Percentiles rank a stretch among this genome's conserved stretches.
These are phyloP conservation scores for Ogataea glucozyma DNA, from an alignment of 805 yeast species.

Conservation along the genomic window DNA sequence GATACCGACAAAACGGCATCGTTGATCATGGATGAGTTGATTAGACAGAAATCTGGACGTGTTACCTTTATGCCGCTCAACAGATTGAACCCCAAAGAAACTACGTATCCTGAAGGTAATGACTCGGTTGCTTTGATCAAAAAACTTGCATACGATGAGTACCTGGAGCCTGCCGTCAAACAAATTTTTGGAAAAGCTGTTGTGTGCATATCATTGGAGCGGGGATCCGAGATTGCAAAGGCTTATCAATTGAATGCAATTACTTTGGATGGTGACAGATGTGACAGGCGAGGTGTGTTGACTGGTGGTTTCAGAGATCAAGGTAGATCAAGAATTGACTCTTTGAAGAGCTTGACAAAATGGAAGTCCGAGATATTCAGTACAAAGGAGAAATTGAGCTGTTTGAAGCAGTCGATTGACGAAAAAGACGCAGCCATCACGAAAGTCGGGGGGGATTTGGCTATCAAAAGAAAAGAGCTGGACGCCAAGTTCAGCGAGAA, in stretches of 20 bases:
- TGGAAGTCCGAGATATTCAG: conserved; percentile 51
- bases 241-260: conserved; percentile 67
- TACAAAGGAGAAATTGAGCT: conserved; percentile 40
- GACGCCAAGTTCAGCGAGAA: conserved; percentile 45
- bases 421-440: conserved; percentile 55
- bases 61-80: conserved; percentile 91
- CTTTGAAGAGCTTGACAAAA: conserved; percentile 55
- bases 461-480: conserved; percentile 37
- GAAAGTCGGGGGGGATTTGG: conserved; percentile 45
- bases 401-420: conserved; percentile 41
- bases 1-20: conserved; percentile 85
- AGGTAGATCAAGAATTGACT: conserved; percentile 68
- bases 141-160: conserved; percentile 63
- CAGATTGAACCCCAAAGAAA: conserved; percentile 48
- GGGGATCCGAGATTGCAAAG: conserved; percentile 68
- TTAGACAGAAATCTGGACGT: conserved; percentile 71
- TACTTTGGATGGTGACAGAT: conserved; percentile 90
- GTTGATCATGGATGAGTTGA: conserved; percentile 71
- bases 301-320: conserved; percentile 86
- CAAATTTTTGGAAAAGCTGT: conserved; percentile 83
- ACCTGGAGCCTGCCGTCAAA: conserved; percentile 63
- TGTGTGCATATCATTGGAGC: conserved; percentile 67
- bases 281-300: conserved; percentile 78
- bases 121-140: conserved; percentile 77
- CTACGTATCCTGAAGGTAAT: conserved; percentile 60